Evolutionary conservation across 768 basidiomycete species (phyloP).

Genomic region (Tulasnella sp.): DNA sequence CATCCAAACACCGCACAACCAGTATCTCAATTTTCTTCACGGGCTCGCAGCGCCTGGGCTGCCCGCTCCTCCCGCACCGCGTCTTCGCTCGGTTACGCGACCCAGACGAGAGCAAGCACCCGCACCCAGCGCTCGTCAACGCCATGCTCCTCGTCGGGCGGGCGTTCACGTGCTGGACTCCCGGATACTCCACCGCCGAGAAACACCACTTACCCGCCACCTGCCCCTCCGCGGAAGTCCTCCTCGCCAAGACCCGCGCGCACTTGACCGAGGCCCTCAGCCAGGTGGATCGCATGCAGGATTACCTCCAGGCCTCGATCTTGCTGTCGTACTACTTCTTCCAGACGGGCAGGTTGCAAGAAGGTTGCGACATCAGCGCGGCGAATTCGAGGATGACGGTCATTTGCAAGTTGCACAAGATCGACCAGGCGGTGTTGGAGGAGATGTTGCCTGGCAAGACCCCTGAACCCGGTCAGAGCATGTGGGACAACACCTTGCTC

Average conservation of each 20-base stretch:
- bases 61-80: not conserved
- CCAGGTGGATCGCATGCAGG: slow-evolving; percentile 9
- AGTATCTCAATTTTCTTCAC: slow-evolving; percentile 11
- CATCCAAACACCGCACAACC: no score
- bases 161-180: slow-evolving; percentile 1
- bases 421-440: not conserved
- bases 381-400: slow-evolving; percentile 5
- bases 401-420: not conserved
- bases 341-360: slow-evolving; percentile 3
- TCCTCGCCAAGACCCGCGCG: slow-evolving; percentile 1
- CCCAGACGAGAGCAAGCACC: not conserved
- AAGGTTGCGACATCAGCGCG: slow-evolving; percentile 3
- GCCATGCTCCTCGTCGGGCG: slow-evolving; percentile 10
- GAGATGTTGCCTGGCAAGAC: not conserved
- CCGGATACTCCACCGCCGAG: slow-evolving; percentile 5
- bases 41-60: not conserved
- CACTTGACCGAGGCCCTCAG: slow-evolving; percentile 4
- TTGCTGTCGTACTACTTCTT: slow-evolving; percentile 11
- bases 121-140: slow-evolving; percentile 12
- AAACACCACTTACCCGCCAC: slow-evolving; percentile 1
- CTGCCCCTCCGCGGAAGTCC: not conserved
- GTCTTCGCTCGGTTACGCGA: not conserved
- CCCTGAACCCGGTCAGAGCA: not conserved
- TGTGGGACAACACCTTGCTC: slow-evolving; percentile 10
- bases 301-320: slow-evolving; percentile 9